phyloP scores from a whole-genome alignment of 2,329 filamentous ascomycete genomes.

The Lasiodiplodia sp. region DNA sequence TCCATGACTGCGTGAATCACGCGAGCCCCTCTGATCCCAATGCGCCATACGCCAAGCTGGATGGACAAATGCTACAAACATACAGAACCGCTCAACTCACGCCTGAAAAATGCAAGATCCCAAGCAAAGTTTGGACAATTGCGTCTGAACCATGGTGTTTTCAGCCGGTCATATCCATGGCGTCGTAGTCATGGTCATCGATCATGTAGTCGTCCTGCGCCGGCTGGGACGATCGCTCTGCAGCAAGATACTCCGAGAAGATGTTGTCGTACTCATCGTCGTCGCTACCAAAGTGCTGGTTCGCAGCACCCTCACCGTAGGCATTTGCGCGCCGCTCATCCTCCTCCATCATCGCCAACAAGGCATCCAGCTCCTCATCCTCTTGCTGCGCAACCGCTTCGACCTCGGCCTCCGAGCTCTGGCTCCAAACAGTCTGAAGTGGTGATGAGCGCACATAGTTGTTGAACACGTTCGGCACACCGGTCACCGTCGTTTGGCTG shows the following conservation, averaged over 20 bases:
- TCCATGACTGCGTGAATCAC: conserved; percentile 3
- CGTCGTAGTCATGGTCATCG: conserved; percentile 35
- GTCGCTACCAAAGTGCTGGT: conserved; percentile 56
- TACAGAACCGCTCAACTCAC: background rate
- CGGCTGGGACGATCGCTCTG: conserved; percentile 46
- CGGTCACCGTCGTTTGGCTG: conserved; percentile 6
- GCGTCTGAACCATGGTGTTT: background rate
- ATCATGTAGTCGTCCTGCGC: conserved; percentile 32
- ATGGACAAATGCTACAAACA: conserved; percentile 13
- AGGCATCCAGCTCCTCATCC: conserved; percentile 49
- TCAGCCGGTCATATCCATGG: conserved; percentile 46
- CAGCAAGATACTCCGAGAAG: conserved; percentile 62
- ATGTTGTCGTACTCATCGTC: conserved; percentile 65
- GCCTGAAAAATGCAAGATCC: background rate
- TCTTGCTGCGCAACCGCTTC: conserved; percentile 27
- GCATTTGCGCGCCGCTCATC: conserved; percentile 28
- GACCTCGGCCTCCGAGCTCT: conserved; percentile 14
- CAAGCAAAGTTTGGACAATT: background rate
- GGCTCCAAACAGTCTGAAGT: conserved; percentile 18
- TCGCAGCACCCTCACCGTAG: conserved; percentile 31
- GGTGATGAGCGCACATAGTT: conserved; percentile 11
- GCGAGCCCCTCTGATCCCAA: background rate
- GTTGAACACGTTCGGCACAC: background rate
- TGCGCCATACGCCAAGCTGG: conserved; percentile 1
- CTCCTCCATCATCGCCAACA: conserved; percentile 54